Base-by-base conservation (phyloP, 148 eudicot species). In the Cornus controversa region DNA sequence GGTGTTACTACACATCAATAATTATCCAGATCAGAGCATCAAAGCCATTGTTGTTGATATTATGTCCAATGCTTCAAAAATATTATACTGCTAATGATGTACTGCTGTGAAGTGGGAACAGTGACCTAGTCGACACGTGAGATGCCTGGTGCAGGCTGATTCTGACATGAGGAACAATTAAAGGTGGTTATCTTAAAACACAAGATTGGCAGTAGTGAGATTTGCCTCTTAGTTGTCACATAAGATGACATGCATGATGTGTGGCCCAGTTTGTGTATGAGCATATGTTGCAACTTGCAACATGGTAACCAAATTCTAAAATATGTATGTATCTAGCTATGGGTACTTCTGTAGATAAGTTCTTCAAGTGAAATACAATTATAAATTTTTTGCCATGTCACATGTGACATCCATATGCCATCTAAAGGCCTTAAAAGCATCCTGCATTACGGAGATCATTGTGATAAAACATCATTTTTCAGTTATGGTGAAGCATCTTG, bases 401-500 rank as follows among this genome's bases (percentile, higher is more conserved):
- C 34, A 29, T 14, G 14, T 74, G 27, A 16, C 70, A 13, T 28
- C 37, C 1, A 8, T 14, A 1, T 74, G 20, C 6, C 50, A n/a
- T n/a, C n/a, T n/a, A n/a, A n/a, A n/a, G n/a, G n/a, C 67, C n/a
- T 15, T 72, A 18, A 60, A 31, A 22, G 29, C 29, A 58, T 60
- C 37, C 64, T 71, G 63, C 64, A 24, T 71, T 20, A 26, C 18
- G 20, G 28, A 36, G 66, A 29, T 23, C 36, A 36, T 31, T 58
- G 9, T 10, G 67, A 64, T n/a, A 10, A 42, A 34, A 14, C 68
- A 36, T 11, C 70, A 7, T 22, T n/a, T 53, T 63, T 4, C 9
- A 10, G 20, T 45, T 50, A 7, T 67, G 65, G 29, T 67, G 72
- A 68, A 68, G 66, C 66, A 77, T 54, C 72, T 23, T 53, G 27